These are phyloP conservation scores for Fusarium neocosmosporiellum DNA, from an alignment of 2,329 filamentous ascomycete species.

Conservation along the genomic window DNA sequence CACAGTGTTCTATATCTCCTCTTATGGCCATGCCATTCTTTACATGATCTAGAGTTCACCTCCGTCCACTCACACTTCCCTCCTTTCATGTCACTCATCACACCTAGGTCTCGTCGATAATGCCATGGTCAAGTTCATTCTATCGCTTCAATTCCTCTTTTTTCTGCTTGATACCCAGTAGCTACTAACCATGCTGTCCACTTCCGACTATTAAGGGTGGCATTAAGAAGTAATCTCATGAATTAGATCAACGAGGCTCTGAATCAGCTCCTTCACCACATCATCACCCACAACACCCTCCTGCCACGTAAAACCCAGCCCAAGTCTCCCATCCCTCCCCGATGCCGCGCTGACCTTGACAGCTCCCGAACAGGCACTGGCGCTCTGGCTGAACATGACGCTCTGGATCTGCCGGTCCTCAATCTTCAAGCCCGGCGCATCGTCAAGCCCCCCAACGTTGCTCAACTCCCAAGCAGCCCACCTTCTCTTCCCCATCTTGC, in stretches of 20 bases:
- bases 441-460: neutral
- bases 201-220: neutral
- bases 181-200: rapidly evolving
- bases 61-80: neutral
- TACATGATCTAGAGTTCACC: neutral
- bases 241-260: neutral
- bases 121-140: neutral
- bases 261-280: neutral
- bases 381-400: neutral
- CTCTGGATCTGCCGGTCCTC: neutral
- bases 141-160: neutral
- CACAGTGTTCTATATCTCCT: neutral
- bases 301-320: neutral
- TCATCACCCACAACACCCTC: neutral
- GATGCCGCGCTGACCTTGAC: neutral
- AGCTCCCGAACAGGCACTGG: neutral
- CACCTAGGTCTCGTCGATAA: neutral
- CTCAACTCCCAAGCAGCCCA: constrained; percentile 1
- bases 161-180: neutral
- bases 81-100: neutral
- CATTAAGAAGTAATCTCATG: neutral
- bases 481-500: neutral
- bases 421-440: neutral
- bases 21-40: neutral
- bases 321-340: neutral